Base-by-base conservation (phyloP, 176 grass and related monocot genomes). In the Microstegium vimineum region DNA sequence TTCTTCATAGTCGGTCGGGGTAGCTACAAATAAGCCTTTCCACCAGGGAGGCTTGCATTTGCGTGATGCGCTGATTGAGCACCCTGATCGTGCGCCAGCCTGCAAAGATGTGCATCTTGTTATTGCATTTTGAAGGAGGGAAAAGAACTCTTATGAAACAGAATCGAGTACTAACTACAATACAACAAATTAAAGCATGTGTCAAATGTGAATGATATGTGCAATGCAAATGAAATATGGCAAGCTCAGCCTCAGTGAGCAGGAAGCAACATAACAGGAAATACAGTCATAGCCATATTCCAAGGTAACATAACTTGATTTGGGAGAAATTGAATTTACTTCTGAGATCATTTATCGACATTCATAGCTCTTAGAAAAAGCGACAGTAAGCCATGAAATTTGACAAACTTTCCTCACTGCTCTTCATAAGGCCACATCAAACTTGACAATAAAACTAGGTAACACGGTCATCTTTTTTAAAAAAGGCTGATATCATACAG, bases 31-130 rank as follows among this genome's bases (percentile, higher is more conserved):
- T 17, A 98, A 77, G 43, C 82, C 57, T 85, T 91, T 95, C 92
- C 95, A 98, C 92, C 90, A 98, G 27, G 89, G 84, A 14, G 90
- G 86, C 73, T 84, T 98, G 73, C 92, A 99, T 66, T 95, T 95
- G 60, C 87, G 85, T 75, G 90, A 90, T 38, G 90, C 92, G 11
- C 86, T 77, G 80, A 95, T 92, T 28, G 96, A 95, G 79, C 93
- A 95, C 2, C 96, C 96, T 18, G 92, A 82, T 14, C 83, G 57
- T 52, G 86, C 90, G 59, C 95, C 92, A 51, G 88, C 90, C 92
- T 94, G 80, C 62, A 64, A 79, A 79, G 31, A 36, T 56, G 69
- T 51, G 61, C 13, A 12, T 30, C 56, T 12, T 41, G 38, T 11
- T 41, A 14, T 43, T 43, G 41, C 11, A 43, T 43, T 43, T 43